These are phyloP conservation scores for Lagenaria siceraria DNA, from an alignment of 306 rosid genomes.

Conservation along the genomic window DNA sequence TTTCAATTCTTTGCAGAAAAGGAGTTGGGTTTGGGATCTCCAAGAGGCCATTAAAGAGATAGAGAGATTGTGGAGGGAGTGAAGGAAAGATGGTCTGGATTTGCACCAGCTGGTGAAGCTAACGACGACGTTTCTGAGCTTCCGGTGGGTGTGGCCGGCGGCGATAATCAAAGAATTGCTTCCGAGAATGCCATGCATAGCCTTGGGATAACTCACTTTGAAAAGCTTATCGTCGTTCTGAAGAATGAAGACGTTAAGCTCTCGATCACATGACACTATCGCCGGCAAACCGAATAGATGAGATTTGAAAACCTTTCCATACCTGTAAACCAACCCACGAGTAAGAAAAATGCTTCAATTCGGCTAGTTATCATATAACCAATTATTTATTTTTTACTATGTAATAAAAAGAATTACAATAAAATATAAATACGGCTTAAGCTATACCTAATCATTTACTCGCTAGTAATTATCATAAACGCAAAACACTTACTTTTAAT, in stretches of 20 bases:
- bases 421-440: too few relatives aligned
- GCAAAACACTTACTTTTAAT: too few relatives aligned
- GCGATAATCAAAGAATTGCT: conserved; percentile 28
- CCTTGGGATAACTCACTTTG: conserved; percentile 54
- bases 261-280: conserved; percentile 67
- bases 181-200: conserved; percentile 59
- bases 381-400: too few relatives aligned
- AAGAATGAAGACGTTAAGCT: conserved; percentile 57
- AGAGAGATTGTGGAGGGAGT: conserved; percentile 27
- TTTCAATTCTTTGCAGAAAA: conserved; percentile 54
- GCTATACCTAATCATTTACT: neutral
- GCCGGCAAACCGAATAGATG: conserved; percentile 58
- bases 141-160: conserved; percentile 54
- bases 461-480: too few relatives aligned
- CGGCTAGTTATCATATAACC: too few relatives aligned
- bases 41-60: conserved; percentile 46
- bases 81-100: conserved; percentile 31
- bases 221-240: conserved; percentile 66
- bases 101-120: conserved; percentile 40
- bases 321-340: conserved; percentile 18
- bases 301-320: conserved; percentile 68
- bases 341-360: too few relatives aligned
- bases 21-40: conserved; percentile 25
- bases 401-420: too few relatives aligned
- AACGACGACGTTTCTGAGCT: conserved; percentile 34